phyloP scores from a whole-genome alignment of 805 yeast species.

The Yarrowia deformans region DNA sequence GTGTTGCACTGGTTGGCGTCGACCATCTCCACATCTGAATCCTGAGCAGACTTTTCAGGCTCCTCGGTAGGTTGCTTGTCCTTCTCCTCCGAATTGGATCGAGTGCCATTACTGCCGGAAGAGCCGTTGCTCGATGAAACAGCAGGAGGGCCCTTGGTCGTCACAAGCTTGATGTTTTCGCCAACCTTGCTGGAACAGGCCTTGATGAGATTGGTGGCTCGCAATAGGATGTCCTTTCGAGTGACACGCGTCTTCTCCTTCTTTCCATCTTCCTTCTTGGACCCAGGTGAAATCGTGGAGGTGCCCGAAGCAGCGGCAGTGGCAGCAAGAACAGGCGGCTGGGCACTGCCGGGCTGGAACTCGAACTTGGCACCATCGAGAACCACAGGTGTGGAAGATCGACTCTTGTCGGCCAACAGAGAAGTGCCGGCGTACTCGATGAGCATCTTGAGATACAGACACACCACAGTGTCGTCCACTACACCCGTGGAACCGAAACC shows the following conservation, averaged over 20 bases:
- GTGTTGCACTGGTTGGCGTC: slow-evolving; percentile 5
- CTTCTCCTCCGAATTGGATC: slow-evolving; percentile 14
- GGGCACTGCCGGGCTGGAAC: slow-evolving; percentile 7
- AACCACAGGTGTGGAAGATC: slow-evolving; percentile 22
- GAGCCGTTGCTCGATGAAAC: slow-evolving; percentile 4
- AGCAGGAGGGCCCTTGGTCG: slow-evolving; percentile 27
- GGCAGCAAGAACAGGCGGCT: not conserved
- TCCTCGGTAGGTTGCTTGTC: slow-evolving; percentile 18
- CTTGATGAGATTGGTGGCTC: slow-evolving; percentile 30
- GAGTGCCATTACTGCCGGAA: slow-evolving; percentile 1
- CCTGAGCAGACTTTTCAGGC: slow-evolving; percentile 12
- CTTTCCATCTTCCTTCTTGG: slow-evolving; percentile 27
- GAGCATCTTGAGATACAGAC: slow-evolving; percentile 63
- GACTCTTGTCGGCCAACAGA: slow-evolving; percentile 25
- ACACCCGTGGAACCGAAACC: slow-evolving; percentile 80
- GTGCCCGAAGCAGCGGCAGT: not conserved
- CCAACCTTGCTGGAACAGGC: slow-evolving; percentile 26
- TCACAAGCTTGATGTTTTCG: slow-evolving; percentile 31
- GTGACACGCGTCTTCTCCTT: slow-evolving; percentile 39
- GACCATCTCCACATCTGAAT: slow-evolving; percentile 12
- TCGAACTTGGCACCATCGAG: slow-evolving; percentile 14
- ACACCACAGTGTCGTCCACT: slow-evolving; percentile 74
- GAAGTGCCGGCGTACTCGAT: slow-evolving; percentile 29
- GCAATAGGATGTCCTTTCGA: slow-evolving; percentile 33
- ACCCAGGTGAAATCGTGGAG: no score